Evolutionary conservation across 208 protist genomes (phyloP), one percentile per base, ranked within the genome.

Genomic region (Dictyostelium gargantuum): DNA sequence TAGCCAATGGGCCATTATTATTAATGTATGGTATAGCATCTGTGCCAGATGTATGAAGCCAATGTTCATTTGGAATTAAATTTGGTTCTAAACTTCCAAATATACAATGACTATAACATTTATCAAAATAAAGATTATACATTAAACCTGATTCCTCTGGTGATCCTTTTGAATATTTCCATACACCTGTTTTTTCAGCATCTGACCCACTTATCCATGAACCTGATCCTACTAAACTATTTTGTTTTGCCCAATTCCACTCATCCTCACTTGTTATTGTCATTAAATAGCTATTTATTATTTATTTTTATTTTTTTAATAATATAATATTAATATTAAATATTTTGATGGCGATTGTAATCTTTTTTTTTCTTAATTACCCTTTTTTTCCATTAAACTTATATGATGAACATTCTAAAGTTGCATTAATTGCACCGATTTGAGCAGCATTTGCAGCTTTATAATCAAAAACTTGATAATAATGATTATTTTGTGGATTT

Each of bases 61-160:
- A 81, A 81, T 80, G 38, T 52, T 77, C 72, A 38, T 77, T n/a
- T 38, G 29, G 8, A 61, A 54, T 80, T 80, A 80, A 26, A 61
- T 80, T 80, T 61, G 74, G 74, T 29, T 80, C 74, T 9, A 61
- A 38, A n/a, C 13, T n/a, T 29, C 46, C 74, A 80, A 80, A 80
- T 29, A 42, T 11, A 54, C 46, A 80, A 58, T 38, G 61, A 29
- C 17, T 35, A 42, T 80, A 80, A 42, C 74, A 61, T 44, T 80
- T 80, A 80, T 80, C 74, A 80, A 80, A 44, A 15, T 44, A 80
- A 29, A 80, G 46, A 44, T 80, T 80, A 58, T 80, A 80, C 44
- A 80, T 54, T 38, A 13, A 13, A 38, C 44, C 19, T n/a, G n/a
- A 15, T 42, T 23, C 35, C 29, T 80, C 80, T 23, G 80, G 80